Percentiles rank a stretch among this genome's conserved stretches.
These are phyloP conservation scores for Holtermannia corniformis DNA, from an alignment of 768 basidiomycete genomes.

Conservation along the genomic window DNA sequence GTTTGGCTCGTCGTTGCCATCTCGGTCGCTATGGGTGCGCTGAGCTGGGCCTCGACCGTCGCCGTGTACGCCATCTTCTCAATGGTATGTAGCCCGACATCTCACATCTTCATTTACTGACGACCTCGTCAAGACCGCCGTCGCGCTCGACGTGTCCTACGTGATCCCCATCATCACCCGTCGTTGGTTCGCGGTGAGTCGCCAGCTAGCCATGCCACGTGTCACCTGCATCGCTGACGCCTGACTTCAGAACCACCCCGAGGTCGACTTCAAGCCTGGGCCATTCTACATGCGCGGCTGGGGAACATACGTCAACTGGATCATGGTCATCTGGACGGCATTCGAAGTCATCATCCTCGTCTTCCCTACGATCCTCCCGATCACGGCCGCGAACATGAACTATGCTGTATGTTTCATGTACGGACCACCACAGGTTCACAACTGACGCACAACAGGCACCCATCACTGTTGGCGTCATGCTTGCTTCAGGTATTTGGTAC, in stretches of 20 bases:
- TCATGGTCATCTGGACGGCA: constrained; percentile 30
- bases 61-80: constrained; percentile 76
- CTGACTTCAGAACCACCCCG: constrained; percentile 53
- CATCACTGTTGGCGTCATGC: constrained; percentile 17
- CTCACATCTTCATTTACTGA: constrained; percentile 1
- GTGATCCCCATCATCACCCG: constrained; percentile 71
- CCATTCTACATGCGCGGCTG: constrained; percentile 68
- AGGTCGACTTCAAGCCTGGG: constrained; percentile 73
- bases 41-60: constrained; percentile 65
- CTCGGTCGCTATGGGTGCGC: constrained; percentile 52
- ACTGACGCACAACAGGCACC: neutral
- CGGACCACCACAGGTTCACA: neutral
- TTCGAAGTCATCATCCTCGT: constrained; percentile 34
- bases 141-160: constrained; percentile 56
- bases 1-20: constrained; percentile 64
- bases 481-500: constrained; percentile 20
- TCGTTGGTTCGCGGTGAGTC: constrained; percentile 48
- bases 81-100: constrained; percentile 48
- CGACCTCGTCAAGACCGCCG: constrained; percentile 14
- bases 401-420: constrained; percentile 15
- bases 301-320: constrained; percentile 21
- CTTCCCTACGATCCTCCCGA: constrained; percentile 59
- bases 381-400: constrained; percentile 45
- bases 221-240: neutral
- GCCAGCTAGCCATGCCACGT: neutral